phyloP scores from a whole-genome alignment of 345 rosid species.

The Eutrema yunnanense region DNA sequence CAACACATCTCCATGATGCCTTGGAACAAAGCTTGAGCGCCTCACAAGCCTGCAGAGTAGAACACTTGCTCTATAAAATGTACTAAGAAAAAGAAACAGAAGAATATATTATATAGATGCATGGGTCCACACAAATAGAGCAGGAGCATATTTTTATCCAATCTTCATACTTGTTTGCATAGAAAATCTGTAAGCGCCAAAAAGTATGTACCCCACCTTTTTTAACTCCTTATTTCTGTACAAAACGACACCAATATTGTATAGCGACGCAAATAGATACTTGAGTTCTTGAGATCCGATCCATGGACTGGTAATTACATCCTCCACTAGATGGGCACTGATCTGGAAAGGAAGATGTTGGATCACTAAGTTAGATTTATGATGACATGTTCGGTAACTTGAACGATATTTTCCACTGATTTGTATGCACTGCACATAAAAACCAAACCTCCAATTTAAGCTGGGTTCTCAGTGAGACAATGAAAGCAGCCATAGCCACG shows the following conservation, averaged over 20 bases:
- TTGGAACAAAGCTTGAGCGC: constrained; percentile 57
- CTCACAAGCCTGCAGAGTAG: constrained; percentile 64
- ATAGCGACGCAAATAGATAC: constrained; percentile 47
- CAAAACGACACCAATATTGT: constrained; percentile 58
- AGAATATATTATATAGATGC: neutral
- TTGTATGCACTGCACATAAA: constrained; percentile 8
- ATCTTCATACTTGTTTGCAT: neutral
- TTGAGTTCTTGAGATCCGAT: constrained; percentile 61
- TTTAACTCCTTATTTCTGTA: constrained; percentile 55
- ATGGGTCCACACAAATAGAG: constrained; percentile 6
- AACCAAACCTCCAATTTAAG: constrained; percentile 47
- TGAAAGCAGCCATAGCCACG: constrained; percentile 67
- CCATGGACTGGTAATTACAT: constrained; percentile 56
- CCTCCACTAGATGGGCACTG: constrained; percentile 39
- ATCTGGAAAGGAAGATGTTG: constrained; percentile 46
- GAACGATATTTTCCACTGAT: constrained; percentile 10
- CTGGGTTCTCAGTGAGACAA: constrained; percentile 52
- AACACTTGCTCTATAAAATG: neutral
- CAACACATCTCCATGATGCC: constrained; percentile 73
- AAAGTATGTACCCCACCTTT: constrained; percentile 50
- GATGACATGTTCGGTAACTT: constrained; percentile 8
- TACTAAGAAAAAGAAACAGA: neutral
- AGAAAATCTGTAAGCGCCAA: neutral
- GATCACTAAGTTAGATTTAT: constrained; percentile 17
- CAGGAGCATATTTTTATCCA: neutral